Evolutionary conservation across 139 green algal species (phyloP).

Genomic region (Coelastrella sp.): DNA sequence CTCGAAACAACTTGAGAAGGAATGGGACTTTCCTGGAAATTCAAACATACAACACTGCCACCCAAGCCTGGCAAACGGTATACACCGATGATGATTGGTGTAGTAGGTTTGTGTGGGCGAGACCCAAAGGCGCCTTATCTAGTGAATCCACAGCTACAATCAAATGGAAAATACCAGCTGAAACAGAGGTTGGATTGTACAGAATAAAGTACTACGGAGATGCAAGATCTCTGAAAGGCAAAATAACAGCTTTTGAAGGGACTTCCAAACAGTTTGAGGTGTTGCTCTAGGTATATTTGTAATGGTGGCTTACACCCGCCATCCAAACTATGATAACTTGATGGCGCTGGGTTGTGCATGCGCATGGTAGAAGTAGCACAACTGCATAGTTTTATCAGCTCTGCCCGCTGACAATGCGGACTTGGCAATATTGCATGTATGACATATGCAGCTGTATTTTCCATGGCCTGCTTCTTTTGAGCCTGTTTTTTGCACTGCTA

Average conservation of each 20-base stretch:
- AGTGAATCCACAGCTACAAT: conserved; percentile 76
- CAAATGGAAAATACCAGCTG: conserved; percentile 73
- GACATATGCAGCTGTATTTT: no score
- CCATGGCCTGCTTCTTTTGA: no score
- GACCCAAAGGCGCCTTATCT: conserved; percentile 61
- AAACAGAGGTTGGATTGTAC: conserved; percentile 68
- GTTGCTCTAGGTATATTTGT: no score
- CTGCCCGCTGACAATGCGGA: no score
- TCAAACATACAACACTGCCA: not conserved
- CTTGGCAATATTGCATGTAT: no score
- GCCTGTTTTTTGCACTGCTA: no score
- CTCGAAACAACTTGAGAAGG: conserved; percentile 80
- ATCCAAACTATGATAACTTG: no score
- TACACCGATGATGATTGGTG: conserved; percentile 78
- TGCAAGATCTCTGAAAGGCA: conserved; percentile 60
- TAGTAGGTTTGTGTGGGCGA: conserved; percentile 74
- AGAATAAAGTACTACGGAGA: conserved; percentile 81
- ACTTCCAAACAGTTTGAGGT: not conserved
- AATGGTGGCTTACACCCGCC: no score
- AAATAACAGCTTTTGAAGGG: conserved; percentile 13
- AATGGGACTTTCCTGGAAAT: conserved; percentile 76
- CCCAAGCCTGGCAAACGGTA: conserved; percentile 59
- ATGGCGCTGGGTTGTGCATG: no score
- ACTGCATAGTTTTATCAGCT: no score
- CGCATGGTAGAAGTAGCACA: no score